A percentile compares a stretch with the other conserved stretches of the same genome.
These are phyloP conservation scores for Albugo candida DNA, from an alignment of 352 stramenopile genomes.

Conservation along the genomic window DNA sequence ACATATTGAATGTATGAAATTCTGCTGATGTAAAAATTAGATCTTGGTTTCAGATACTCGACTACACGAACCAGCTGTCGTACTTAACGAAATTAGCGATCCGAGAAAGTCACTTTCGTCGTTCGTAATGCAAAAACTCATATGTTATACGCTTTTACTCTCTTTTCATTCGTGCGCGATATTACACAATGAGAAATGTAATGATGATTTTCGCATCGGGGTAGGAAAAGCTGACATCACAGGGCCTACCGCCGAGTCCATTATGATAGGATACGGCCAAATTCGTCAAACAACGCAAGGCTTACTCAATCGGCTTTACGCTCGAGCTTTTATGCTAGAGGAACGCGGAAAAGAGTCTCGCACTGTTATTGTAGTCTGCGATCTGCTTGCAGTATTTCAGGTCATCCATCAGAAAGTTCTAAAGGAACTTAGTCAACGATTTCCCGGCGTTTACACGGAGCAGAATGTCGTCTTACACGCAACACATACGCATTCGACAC, in stretches of 20 bases:
- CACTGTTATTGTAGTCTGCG: conserved; percentile 28
- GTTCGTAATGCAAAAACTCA: too few species aligned
- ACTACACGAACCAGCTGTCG: too few species aligned
- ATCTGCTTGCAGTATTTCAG: conserved; percentile 24
- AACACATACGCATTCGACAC: conserved; percentile 69
- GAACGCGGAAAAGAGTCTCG: conserved; percentile 15
- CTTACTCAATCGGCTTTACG: conserved; percentile 40
- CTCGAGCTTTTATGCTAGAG: conserved; percentile 39
- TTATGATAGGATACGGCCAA: conserved; percentile 50
- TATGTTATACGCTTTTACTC: too few species aligned
- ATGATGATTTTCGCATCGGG: conserved; percentile 11
- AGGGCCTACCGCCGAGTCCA: conserved; percentile 25
- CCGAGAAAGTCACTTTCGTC: too few species aligned
- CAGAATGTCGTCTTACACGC: conserved; percentile 59
- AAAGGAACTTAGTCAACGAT: conserved; percentile 17
- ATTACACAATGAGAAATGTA: too few species aligned
- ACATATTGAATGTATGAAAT: too few species aligned
- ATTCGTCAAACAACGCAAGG: conserved; percentile 20
- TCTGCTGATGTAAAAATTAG: too few species aligned
- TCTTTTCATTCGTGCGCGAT: too few species aligned
- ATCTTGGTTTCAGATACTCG: too few species aligned
- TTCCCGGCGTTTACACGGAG: conserved; percentile 20
- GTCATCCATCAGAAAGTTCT: conserved; percentile 34
- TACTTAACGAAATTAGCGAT: too few species aligned
- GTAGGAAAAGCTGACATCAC: conserved; percentile 44